Evolutionary conservation across 2,329 filamentous ascomycete genomes (phyloP).

Genomic region (Verticillium nonalfalfae): DNA sequence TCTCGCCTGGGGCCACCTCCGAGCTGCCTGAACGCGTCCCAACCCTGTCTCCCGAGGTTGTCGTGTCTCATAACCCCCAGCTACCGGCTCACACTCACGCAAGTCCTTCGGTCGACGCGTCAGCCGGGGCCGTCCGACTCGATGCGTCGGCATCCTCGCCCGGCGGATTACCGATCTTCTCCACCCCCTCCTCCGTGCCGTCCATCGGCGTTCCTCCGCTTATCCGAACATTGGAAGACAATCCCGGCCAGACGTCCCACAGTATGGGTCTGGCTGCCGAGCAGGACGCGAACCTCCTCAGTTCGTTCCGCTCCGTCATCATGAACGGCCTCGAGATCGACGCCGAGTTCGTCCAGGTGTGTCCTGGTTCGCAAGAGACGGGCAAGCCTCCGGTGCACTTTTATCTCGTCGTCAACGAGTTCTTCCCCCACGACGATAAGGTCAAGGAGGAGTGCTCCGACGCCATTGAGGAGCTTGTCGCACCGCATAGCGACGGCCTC

Average conservation of each 20-base stretch:
- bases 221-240: conserved; percentile 33
- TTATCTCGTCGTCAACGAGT: conserved; percentile 34
- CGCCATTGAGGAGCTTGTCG: conserved; percentile 33
- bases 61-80: no score
- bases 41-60: no score
- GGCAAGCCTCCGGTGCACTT: conserved; percentile 38
- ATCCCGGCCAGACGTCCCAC: conserved; percentile 32
- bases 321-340: conserved; percentile 37
- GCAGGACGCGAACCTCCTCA: conserved; percentile 39
- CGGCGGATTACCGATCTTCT: no score
- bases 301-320: conserved; percentile 38
- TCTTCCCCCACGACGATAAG: conserved; percentile 33
- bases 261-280: conserved; percentile 37
- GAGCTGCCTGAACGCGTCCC: no score
- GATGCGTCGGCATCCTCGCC: no score
- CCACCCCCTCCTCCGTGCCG: not conserved
- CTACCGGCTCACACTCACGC: no score
- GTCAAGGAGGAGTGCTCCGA: conserved; percentile 30
- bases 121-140: no score
- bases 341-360: conserved; percentile 36
- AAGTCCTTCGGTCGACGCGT: no score
- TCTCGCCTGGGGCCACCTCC: not conserved
- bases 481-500: conserved; percentile 30
- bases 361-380: conserved; percentile 22
- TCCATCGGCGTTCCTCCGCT: conserved; percentile 2